A percentile compares a stretch with the other conserved stretches of the same genome.
These are phyloP conservation scores for Apiotrichum brassicae DNA, from an alignment of 1,284 basidiomycete genomes.

Conservation along the genomic window DNA sequence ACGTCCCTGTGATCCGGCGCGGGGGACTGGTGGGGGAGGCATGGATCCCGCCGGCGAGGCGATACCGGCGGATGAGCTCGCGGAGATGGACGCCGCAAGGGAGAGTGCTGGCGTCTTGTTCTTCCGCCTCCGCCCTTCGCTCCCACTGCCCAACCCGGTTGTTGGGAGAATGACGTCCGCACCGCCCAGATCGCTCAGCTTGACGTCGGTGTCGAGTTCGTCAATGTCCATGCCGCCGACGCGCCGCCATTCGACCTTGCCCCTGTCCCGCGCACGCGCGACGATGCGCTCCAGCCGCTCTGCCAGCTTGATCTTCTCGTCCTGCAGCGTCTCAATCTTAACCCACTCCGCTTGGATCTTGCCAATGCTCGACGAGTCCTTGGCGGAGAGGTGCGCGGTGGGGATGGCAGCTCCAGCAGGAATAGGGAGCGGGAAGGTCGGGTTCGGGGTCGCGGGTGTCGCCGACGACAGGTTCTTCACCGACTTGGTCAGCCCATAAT, in stretches of 20 bases:
- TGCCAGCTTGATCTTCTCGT: conserved; percentile 43
- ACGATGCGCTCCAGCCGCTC: conserved; percentile 43
- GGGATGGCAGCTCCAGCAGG: conserved; percentile 28
- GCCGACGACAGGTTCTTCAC: conserved; percentile 18
- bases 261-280: conserved; percentile 37
- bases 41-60: conserved; percentile 1
- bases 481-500: conserved; percentile 35
- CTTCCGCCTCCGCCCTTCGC: conserved; percentile 10
- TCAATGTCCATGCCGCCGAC: conserved; percentile 44
- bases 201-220: conserved; percentile 21
- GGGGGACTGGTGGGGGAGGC: conserved; percentile 8
- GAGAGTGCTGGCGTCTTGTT: conserved; percentile 6
- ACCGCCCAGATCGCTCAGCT: conserved; percentile 30
- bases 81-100: conserved; percentile 7
- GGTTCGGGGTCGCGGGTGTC: conserved; percentile 7
- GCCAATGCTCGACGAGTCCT: conserved; percentile 38
- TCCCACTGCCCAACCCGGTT: conserved; percentile 32
- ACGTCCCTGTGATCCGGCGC: conserved; percentile 5
- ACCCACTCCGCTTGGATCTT: conserved; percentile 45
- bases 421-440: conserved; percentile 29
- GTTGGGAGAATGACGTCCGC: conserved; percentile 36
- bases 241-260: conserved; percentile 38
- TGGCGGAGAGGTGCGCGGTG: conserved; percentile 31
- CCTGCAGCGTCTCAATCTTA: conserved; percentile 40
- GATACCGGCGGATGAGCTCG: conserved; percentile 2